Evolutionary conservation across 345 rosid species (phyloP).

Genomic region (Salix brachista): DNA sequence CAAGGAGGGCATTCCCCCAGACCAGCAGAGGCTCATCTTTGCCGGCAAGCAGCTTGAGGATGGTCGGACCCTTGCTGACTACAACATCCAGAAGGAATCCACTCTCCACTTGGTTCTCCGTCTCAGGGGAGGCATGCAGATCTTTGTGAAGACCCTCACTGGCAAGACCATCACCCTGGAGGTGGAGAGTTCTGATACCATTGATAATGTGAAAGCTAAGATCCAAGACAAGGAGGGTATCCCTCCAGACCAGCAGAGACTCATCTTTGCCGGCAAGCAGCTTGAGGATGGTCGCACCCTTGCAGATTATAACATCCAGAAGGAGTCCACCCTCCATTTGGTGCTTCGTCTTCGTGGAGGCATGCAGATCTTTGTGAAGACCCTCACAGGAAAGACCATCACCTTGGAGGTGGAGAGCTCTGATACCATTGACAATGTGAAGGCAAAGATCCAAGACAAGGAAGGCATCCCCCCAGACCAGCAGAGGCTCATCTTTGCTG

Average conservation of each 20-base stretch:
- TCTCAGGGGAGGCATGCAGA: conserved; percentile 36
- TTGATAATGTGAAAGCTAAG: conserved; percentile 33
- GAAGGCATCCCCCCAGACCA: conserved; percentile 47
- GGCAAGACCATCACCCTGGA: conserved; percentile 41
- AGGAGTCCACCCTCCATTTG: conserved; percentile 38
- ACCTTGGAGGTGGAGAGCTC: conserved; percentile 45
- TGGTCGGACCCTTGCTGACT: conserved; percentile 37
- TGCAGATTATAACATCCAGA: conserved; percentile 38
- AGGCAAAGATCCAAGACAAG: conserved; percentile 42
- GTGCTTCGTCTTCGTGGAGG: conserved; percentile 41
- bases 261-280: conserved; percentile 41
- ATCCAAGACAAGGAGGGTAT: conserved; percentile 43
- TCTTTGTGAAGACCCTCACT: conserved; percentile 36
- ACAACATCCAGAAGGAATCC: conserved; percentile 40
- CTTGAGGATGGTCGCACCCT: conserved; percentile 40
- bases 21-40: conserved; percentile 38
- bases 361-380: conserved; percentile 46
- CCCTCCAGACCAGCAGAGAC: conserved; percentile 40
- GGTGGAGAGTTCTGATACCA: conserved; percentile 38
- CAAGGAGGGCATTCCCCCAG: conserved; percentile 41
- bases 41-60: conserved; percentile 43
- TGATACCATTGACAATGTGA: conserved; percentile 39
- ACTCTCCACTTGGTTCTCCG: conserved; percentile 40
- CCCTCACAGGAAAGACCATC: conserved; percentile 41
- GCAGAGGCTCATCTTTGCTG: conserved; percentile 45